Evolutionary conservation across 2,329 filamentous ascomycete species (phyloP).

Genomic region (Tolypocladium sp.): DNA sequence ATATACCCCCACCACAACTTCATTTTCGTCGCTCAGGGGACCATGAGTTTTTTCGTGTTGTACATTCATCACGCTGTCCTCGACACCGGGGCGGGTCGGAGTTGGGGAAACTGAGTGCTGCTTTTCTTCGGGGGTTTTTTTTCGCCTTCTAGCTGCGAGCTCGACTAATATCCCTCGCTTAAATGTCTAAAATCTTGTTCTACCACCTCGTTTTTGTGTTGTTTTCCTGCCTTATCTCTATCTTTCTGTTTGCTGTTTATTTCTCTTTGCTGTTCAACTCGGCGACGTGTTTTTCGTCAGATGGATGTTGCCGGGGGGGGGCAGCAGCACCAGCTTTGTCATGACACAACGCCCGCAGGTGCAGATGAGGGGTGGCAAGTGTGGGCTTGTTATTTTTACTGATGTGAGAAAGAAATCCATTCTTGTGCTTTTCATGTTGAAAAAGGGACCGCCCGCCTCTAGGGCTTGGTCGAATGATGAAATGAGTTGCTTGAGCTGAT

Average conservation of each 20-base stretch:
- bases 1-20: constrained; percentile 17
- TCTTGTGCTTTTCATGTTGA: constrained; percentile 4
- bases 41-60: constrained; percentile 3
- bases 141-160: neutral
- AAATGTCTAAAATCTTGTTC: neutral
- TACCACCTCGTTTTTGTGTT: neutral
- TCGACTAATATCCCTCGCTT: neutral
- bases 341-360: neutral
- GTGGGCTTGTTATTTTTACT: neutral
- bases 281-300: neutral
- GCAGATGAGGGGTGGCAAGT: neutral
- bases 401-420: neutral
- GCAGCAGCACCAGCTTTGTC: neutral
- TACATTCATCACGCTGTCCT: constrained; percentile 1
- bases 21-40: constrained; percentile 11
- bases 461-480: constrained; percentile 15
- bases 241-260: constrained; percentile 5
- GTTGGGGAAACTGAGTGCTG: neutral
- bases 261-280: neutral
- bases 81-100: neutral
- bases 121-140: constrained; percentile 1
- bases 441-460: constrained; percentile 7
- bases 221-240: neutral
- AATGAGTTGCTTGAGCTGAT: constrained; percentile 15
- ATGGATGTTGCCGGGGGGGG: neutral